Evolutionary conservation across 2,329 filamentous ascomycete species (phyloP).

Genomic region (Gremmenia infestans): DNA sequence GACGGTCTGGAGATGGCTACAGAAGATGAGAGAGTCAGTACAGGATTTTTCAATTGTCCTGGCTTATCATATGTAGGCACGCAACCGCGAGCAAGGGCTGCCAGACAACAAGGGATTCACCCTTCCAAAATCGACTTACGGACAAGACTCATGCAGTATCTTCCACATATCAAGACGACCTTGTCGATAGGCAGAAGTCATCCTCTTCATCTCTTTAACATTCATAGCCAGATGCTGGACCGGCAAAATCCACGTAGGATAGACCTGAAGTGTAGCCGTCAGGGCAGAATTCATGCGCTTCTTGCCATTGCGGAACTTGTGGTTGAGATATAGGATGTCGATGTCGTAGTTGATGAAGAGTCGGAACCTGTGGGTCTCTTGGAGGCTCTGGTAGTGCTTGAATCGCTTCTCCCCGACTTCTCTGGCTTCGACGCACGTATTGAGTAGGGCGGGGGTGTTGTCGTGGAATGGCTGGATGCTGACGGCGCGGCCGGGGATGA

Average conservation of each 20-base stretch:
- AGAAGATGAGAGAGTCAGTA: background rate
- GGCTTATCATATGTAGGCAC: background rate
- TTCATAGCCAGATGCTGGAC: background rate
- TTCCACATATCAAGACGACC: background rate
- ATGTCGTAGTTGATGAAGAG: background rate
- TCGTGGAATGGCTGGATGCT: background rate
- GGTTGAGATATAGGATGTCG: background rate
- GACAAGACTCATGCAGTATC: background rate
- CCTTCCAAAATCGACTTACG: background rate
- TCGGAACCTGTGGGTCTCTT: background rate
- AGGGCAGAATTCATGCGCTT: background rate
- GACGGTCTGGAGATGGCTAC: background rate
- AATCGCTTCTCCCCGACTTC: background rate
- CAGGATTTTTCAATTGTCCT: background rate
- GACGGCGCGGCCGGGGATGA: background rate
- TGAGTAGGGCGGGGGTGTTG: background rate
- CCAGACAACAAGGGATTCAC: background rate
- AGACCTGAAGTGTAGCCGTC: background rate
- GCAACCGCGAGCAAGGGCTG: background rate
- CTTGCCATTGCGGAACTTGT: background rate
- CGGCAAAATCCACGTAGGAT: background rate
- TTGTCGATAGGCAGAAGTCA: background rate
- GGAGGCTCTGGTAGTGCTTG: background rate
- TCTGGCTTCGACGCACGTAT: background rate
- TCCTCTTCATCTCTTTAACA: background rate